Evolutionary conservation across 306 rosid species (phyloP), one percentile per base, ranked within the genome.

Genomic region (Begonia peltatifolia): DNA sequence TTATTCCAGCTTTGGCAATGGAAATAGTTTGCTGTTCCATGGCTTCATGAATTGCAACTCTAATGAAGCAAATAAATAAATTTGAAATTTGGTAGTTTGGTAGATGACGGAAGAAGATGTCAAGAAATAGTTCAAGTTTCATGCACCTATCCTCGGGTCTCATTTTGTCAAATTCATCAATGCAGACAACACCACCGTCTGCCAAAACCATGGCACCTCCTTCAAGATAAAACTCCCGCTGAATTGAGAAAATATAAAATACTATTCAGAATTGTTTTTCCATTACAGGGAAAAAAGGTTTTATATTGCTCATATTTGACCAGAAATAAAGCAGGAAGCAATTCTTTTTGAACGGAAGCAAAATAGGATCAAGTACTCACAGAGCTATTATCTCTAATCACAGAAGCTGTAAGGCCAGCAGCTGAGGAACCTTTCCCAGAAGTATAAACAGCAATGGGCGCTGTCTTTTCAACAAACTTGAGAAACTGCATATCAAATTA

Each of bases 201-300:
- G 94, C 99, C 82, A 90, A 79, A 72, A 90, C 94, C 99, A 90
- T 86, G 55, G 99, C 99, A 58, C 99, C 99, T 71, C 99, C 99
- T 81, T 90, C 99, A 63, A 90, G 99, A 75, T 90, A 90, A 71
- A 90, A 90, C 71, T 90, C 99, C 13, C 95, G 92, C 99, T 90
- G 73, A 60, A 70, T 59, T 57, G 22, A 50, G 0, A 59, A 17
- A 46, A 46, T 35, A 25, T 25, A 25, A 25, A 25, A 25, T 25
- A 25, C 6, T 25, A 71, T 64, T 69, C 35, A 71, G 72, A 51
- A 48, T 59, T 30, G 61, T 11, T 60, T 12, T 59, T 49, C 12
- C 47, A 61, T n/a, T 11, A 14, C 17, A 16, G 50, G 50, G 44
- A 16, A 66, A 41, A 38, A 13, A 48, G 14, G 38, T 30, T 2